These are phyloP conservation scores for Tolypocladium endophyticum DNA, from an alignment of 2,329 filamentous ascomycete genomes.

Conservation along the genomic window DNA sequence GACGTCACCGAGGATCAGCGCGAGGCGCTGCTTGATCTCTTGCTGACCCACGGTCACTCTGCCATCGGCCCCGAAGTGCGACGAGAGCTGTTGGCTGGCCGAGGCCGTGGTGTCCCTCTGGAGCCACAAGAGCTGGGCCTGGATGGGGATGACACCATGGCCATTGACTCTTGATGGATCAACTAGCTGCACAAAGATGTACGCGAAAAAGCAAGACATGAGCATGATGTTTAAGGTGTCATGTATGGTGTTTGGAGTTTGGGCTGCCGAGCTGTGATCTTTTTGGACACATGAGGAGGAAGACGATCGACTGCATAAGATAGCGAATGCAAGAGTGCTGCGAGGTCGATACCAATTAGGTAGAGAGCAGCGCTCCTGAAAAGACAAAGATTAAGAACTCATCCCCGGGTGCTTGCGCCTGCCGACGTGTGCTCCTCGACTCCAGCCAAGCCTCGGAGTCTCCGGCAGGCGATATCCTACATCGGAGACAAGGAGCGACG, in stretches of 20 bases:
- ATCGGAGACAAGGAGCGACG: not conserved
- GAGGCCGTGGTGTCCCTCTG: slow-evolving; percentile 65
- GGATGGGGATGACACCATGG: slow-evolving; percentile 88
- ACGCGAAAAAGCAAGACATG: not conserved
- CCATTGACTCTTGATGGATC: slow-evolving; percentile 42
- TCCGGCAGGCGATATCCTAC: not conserved
- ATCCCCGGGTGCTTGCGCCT: not conserved
- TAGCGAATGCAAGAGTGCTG: not conserved
- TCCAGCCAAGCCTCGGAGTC: not conserved
- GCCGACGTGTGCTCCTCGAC: not conserved
- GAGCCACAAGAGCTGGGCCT: slow-evolving; percentile 44
- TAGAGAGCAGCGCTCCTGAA: not conserved
- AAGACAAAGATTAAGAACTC: not conserved
- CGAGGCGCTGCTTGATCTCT: slow-evolving; percentile 78
- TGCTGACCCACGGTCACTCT: slow-evolving; percentile 75
- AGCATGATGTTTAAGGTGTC: slow-evolving; percentile 3
- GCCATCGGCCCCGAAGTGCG: slow-evolving; percentile 86
- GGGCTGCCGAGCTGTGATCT: not conserved
- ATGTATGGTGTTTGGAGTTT: slow-evolving; percentile 11
- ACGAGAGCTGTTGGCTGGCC: slow-evolving; percentile 76
- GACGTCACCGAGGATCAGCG: slow-evolving; percentile 94
- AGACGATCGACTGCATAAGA: not conserved
- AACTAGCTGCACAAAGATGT: not conserved
- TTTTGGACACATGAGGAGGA: not conserved
- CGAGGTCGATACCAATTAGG: not conserved